A percentile compares a stretch with the other conserved stretches of the same genome.
Conservation (phyloP, 2,329 filamentous ascomycete genomes). For the Keithomyces neogunnii region DNA sequence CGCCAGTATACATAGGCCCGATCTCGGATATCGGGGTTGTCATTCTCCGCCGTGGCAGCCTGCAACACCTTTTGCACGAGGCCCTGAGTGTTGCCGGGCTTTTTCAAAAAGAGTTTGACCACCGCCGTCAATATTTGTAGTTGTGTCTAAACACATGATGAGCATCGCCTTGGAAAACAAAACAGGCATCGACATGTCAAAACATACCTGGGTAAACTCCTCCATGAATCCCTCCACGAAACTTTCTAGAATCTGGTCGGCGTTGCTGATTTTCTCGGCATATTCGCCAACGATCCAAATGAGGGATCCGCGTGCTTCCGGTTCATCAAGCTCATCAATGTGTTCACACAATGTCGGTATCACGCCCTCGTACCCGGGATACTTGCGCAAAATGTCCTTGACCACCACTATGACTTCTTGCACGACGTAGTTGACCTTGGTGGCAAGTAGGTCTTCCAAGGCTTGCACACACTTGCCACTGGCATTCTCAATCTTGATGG, state of each 20-base stretch:
- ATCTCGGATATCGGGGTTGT: slow-evolving; percentile 96
- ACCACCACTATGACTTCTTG: slow-evolving; percentile 98
- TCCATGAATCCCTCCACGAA: slow-evolving; percentile 95
- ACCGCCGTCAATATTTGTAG: slow-evolving; percentile 94
- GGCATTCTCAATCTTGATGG: slow-evolving; percentile 94
- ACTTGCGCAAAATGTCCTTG: slow-evolving; percentile 96
- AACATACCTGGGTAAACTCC: slow-evolving; percentile 80
- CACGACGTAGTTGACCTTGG: slow-evolving; percentile 98
- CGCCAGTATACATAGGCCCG: slow-evolving; percentile 98
- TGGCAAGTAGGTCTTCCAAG: slow-evolving; percentile 86
- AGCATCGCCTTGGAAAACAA: neutral
- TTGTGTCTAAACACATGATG: slow-evolving; percentile 59
- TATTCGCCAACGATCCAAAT: slow-evolving; percentile 99
- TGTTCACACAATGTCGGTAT: slow-evolving; percentile 94
- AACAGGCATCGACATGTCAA: neutral
- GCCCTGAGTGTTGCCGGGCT: slow-evolving; percentile 82
- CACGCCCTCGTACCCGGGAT: slow-evolving; percentile 95
- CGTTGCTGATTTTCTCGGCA: slow-evolving; percentile 97
- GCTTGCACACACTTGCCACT: slow-evolving; percentile 95
- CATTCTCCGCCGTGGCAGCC: slow-evolving; percentile 84
- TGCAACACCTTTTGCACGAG: slow-evolving; percentile 94
- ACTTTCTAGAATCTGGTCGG: slow-evolving; percentile 82
- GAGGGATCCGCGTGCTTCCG: slow-evolving; percentile 77
- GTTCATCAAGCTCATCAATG: slow-evolving; percentile 94
- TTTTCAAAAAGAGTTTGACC: slow-evolving; percentile 95